Evolutionary conservation across 768 basidiomycete species (phyloP), one percentile per base, ranked within the genome.

Genomic region (Mycena haematopus): DNA sequence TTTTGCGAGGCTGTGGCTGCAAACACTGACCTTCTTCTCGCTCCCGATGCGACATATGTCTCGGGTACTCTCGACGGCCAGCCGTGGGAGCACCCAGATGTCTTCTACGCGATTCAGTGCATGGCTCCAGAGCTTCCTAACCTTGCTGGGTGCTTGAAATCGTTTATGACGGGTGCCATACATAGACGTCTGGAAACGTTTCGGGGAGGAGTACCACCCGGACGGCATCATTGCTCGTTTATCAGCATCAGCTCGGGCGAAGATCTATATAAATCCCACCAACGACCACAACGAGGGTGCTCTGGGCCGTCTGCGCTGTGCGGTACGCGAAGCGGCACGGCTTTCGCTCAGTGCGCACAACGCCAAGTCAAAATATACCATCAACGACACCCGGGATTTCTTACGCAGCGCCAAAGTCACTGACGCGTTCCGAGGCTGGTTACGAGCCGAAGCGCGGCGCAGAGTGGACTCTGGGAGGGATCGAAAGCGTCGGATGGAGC

Each of bases 91-190:
- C 38, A 63, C 21, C 68, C 66, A 0, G 58, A 73, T 0, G 70
- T 56, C 19, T 65, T 75, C 40, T 35, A 67, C 35, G 66, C 58
- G 2, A 53, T 74, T 17, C 62, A 65, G 13, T 10, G 51, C 13
- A 38, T 71, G 4, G 44, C 52, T 8, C 29, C 52, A 29, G 31
- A 29, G 11, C 54, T 74, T 10, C 69, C 73, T 1, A 54, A 74
- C 47, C 60, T 73, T 10, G 10, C 42, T 10, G 31, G 15, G 9
- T 44, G 62, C 3, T 50, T 71, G 4, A 65, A 71, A 46, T 62
- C 56, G 5, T 76, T 76, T 51, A 72, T 72, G 35, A 54, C 50
- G 21, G 76, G 73, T 8, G 71, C 75, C 11, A 46, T 49, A 1
- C 11, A 46, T 49, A 1, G 52, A 49, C 4, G 72, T 72, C 38